A percentile compares a stretch with the other conserved stretches of the same genome.
Conservation (phyloP, 352 stramenopile genomes). For the Globisporangium spiculum region DNA sequence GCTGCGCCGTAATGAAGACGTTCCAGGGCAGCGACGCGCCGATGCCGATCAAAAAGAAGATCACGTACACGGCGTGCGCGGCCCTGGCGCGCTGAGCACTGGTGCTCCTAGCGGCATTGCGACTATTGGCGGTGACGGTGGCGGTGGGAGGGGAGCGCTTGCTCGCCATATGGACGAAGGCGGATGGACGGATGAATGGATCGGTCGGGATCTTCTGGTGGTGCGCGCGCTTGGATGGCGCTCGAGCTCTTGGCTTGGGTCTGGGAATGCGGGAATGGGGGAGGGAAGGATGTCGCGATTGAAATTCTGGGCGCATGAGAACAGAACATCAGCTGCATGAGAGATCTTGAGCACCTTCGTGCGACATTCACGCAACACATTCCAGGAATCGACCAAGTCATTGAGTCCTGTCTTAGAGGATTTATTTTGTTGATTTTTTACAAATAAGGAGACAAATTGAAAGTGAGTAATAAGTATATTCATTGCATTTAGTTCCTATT, state of each 20-base stretch:
- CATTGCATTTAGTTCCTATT: background rate
- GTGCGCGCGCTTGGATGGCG: background rate
- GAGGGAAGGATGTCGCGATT: background rate
- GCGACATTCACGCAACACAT: slow-evolving; percentile 7
- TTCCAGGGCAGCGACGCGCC: slow-evolving; percentile 81
- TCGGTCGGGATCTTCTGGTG: background rate
- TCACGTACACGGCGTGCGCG: slow-evolving; percentile 49
- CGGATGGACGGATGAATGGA: background rate
- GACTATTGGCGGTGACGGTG: background rate
- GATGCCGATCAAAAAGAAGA: slow-evolving; percentile 81
- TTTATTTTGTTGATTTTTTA: background rate
- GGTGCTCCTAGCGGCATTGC: background rate
- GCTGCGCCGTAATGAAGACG: slow-evolving; percentile 82
- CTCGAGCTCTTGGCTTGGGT: background rate
- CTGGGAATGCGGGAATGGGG: background rate
- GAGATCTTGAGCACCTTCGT: slow-evolving; percentile 3
- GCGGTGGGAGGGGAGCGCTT: background rate
- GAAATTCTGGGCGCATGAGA: background rate
- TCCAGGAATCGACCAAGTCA: background rate
- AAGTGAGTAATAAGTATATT: background rate
- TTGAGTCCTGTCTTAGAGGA: background rate
- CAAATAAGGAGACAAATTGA: background rate
- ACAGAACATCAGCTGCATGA: background rate
- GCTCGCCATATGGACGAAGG: slow-evolving; percentile 1
- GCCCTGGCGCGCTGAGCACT: slow-evolving; percentile 21